These are phyloP conservation scores for Solanum peruvianum DNA, from an alignment of 257 asterid genomes.

Conservation along the genomic window DNA sequence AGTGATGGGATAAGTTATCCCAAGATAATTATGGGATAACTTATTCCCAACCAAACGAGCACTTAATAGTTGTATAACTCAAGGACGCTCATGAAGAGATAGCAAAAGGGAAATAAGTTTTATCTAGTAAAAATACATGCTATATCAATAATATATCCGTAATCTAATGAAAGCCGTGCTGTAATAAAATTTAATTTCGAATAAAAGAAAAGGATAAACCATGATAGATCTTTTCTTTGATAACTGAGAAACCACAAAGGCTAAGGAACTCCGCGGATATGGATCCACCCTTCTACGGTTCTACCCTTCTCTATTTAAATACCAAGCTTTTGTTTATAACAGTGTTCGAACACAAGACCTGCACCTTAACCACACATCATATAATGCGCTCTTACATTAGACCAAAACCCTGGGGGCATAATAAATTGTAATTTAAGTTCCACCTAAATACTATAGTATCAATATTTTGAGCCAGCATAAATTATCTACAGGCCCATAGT, in stretches of 20 bases:
- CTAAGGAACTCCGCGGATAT: not conserved
- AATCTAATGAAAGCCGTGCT: not conserved
- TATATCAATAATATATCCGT: not conserved
- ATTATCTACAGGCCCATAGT: not conserved
- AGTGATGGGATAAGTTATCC: no score
- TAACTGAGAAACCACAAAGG: not conserved
- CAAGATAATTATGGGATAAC: no score
- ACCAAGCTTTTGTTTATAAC: not conserved
- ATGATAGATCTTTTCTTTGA: not conserved
- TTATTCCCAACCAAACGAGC: no score
- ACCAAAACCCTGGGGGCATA: not conserved
- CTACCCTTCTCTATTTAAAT: not conserved
- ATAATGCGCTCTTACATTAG: not conserved
- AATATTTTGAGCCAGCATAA: not conserved
- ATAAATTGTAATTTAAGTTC: not conserved
- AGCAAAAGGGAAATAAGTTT: not conserved
- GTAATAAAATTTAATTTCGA: not conserved
- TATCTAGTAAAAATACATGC: not conserved
- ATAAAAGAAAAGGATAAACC: not conserved
- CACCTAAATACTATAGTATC: not conserved
- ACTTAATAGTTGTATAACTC: not conserved
- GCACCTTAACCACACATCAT: not conserved
- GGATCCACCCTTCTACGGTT: not conserved
- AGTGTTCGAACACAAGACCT: not conserved
- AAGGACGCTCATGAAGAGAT: not conserved